Conservation (phyloP, 352 stramenopile genomes). For the Phytophthora citricola region DNA sequence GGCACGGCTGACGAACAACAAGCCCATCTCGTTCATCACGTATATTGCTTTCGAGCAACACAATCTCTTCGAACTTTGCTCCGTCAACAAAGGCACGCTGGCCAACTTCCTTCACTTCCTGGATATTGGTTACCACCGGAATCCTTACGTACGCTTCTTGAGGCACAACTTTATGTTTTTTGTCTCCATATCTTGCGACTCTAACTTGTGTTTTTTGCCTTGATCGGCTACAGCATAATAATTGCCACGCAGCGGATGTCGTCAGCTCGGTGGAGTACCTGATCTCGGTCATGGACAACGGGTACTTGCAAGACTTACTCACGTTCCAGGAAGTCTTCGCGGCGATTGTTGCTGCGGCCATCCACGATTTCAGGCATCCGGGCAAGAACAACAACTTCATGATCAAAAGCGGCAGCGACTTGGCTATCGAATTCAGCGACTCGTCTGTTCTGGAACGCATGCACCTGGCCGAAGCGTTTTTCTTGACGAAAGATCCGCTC, state of each 20-base stretch:
- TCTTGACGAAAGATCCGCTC: slow-evolving; percentile 65
- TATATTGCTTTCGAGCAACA: slow-evolving; percentile 87
- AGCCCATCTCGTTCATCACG: slow-evolving; percentile 83
- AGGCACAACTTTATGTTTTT: slow-evolving; percentile 4
- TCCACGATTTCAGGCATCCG: slow-evolving; percentile 86
- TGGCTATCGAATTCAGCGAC: slow-evolving; percentile 87
- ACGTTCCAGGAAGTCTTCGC: slow-evolving; percentile 86
- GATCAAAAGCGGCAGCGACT: slow-evolving; percentile 73
- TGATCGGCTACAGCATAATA: slow-evolving; percentile 74
- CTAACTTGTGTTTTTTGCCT: slow-evolving; percentile 1
- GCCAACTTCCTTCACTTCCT: slow-evolving; percentile 84
- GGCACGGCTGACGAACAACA: slow-evolving; percentile 65
- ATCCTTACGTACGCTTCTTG: slow-evolving; percentile 70
- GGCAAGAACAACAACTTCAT: slow-evolving; percentile 91
- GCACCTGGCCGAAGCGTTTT: slow-evolving; percentile 87
- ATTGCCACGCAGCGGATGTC: slow-evolving; percentile 80
- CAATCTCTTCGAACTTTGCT: slow-evolving; percentile 79
- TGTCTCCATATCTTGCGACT: slow-evolving; percentile 4
- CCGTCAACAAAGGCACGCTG: slow-evolving; percentile 78
- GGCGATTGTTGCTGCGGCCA: slow-evolving; percentile 78
- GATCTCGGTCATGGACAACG: slow-evolving; percentile 81
- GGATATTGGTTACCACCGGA: slow-evolving; percentile 82
- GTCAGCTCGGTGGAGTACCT: slow-evolving; percentile 85
- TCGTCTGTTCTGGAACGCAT: slow-evolving; percentile 85
- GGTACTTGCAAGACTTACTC: slow-evolving; percentile 81